Base-by-base conservation (phyloP, 2,329 filamentous ascomycete genomes). In the Xylaria multiplex region DNA sequence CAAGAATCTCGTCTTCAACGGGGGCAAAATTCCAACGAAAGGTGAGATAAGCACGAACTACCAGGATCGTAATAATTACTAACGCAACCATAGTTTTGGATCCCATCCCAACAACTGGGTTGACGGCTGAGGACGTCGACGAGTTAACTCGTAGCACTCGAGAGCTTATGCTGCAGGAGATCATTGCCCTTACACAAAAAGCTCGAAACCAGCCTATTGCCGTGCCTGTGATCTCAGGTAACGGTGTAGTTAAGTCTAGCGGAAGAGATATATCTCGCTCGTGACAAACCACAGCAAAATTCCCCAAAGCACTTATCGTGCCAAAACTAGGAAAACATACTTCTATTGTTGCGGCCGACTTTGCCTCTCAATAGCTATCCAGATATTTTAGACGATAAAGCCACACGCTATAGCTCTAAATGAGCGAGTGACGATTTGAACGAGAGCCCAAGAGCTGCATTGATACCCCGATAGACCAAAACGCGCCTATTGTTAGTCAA, bases 91-190 rank as follows among this genome's bases (percentile, higher is more conserved):
- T 69, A 92, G 92, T 97, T 24, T 83, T 97, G 59, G 88, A 92
- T 73, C 92, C 93, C 2, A 93, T 97, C 68, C 84, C 88, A 55
- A 97, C 93, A 11, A 85, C 87, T 70, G 88, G 88, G 59, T 84
- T 96, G 70, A 92, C 87, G 19, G 67, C 90, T 27, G 88, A 89
- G 59, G 93, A 97, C 77, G 92, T 97, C 59, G 91, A 96, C 71
- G 85, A 87, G 65, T 82, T 97, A 50, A 85, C 90, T 57, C 83
- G 84, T 62, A 85, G 85, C 60, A 92, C 90, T 2, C 86, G 90
- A 63, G 90, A 93, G 22, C 79, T 88, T 58, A 97, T 97, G 93
- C 84, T 94, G 69, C 84, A 85, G 70, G 90, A 90, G 74, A 80
- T 90, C 48, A 69, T 87, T 19, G 74, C 76, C 37, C 79, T 90